phyloP scores from a whole-genome alignment of 1,139 yeast species.

The Debaryomyces nepalensis region DNA sequence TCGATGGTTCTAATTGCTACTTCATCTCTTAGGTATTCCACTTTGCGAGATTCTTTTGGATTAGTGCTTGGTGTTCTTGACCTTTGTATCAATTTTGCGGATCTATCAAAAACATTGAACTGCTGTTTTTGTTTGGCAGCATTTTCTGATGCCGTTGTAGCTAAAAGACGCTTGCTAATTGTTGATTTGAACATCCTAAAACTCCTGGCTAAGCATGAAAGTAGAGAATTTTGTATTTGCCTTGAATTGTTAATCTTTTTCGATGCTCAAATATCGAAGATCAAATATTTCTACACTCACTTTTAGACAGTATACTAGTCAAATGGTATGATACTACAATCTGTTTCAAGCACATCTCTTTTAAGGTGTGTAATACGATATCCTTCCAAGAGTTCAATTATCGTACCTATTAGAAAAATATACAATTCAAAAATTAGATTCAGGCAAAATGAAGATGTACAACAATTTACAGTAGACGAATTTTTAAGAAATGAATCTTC shows the following conservation, averaged over 20 bases:
- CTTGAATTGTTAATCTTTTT: neutral
- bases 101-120: conserved; percentile 69
- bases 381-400: neutral
- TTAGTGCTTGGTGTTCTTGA: conserved; percentile 52
- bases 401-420: neutral
- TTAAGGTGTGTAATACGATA: conserved; percentile 1
- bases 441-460: neutral
- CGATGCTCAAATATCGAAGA: conserved; percentile 7
- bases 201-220: neutral
- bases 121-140: conserved; percentile 29
- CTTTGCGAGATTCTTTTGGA: conserved; percentile 54
- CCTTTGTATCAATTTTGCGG: conserved; percentile 63
- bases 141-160: conserved; percentile 29
- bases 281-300: neutral
- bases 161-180: conserved; percentile 22
- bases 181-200: conserved; percentile 6
- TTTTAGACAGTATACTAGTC: neutral
- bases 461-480: conserved; percentile 6
- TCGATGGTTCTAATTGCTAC: conserved; percentile 75
- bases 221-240: neutral
- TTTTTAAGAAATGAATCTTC: conserved; percentile 2
- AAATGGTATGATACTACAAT: conserved; percentile 2
- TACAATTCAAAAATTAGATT: neutral
- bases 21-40: conserved; percentile 79
- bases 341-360: neutral